Percentiles rank a stretch among this genome's conserved stretches.
Evolutionary conservation across 176 grass and related monocot genomes (phyloP).

Genomic region (Oryza nivara): DNA sequence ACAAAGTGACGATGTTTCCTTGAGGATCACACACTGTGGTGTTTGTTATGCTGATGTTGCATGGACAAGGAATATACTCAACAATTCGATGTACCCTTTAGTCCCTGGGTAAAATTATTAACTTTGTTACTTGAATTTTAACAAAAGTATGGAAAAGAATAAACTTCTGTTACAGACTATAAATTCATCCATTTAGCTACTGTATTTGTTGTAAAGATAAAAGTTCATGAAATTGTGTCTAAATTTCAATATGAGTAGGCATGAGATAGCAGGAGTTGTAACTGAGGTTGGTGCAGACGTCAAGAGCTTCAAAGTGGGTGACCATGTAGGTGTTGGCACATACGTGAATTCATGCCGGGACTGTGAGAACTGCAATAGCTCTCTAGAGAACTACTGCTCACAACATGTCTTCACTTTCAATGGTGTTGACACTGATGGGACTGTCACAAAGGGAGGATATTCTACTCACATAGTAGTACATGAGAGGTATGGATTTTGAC

Average conservation of each 20-base stretch:
- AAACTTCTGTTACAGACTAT: neutral
- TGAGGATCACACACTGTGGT: conserved; percentile 77
- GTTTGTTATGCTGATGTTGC: conserved; percentile 73
- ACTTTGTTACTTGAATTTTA: neutral
- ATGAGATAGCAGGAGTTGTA: conserved; percentile 82
- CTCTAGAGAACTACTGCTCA: conserved; percentile 59
- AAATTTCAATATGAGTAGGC: conserved; percentile 45
- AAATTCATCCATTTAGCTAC: neutral
- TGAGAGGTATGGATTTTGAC: conserved; percentile 55
- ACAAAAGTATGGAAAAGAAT: neutral
- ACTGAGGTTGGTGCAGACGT: conserved; percentile 67
- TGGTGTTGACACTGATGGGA: conserved; percentile 63
- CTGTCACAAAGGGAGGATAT: conserved; percentile 80
- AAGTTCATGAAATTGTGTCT: neutral
- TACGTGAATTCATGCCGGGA: conserved; percentile 67
- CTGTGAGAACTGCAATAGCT: conserved; percentile 63
- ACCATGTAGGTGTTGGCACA: conserved; percentile 69
- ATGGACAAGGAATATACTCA: conserved; percentile 55
- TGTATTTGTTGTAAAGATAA: neutral
- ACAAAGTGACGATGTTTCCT: conserved; percentile 54
- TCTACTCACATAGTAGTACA: conserved; percentile 76
- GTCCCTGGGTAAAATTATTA: conserved; percentile 65
- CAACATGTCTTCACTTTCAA: conserved; percentile 58
- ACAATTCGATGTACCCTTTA: conserved; percentile 63
- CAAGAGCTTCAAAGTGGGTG: conserved; percentile 60